Evolutionary conservation across 2,329 filamentous ascomycete species (phyloP).

Genomic region (Epichloe gansuensis): DNA sequence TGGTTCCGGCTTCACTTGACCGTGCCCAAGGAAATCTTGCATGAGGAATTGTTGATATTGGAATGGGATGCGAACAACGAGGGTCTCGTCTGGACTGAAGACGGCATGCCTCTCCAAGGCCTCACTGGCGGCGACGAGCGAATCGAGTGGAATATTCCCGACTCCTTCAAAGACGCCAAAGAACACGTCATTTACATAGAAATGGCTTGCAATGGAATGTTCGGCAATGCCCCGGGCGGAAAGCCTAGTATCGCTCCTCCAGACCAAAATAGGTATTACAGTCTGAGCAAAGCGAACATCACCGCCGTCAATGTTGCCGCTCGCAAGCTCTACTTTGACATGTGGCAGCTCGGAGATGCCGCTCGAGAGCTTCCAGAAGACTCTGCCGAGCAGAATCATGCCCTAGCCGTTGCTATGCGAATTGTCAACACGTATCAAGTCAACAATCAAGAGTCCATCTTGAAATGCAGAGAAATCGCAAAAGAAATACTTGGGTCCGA

Average conservation of each 20-base stretch:
- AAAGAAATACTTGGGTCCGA: constrained; percentile 68
- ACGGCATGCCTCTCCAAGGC: constrained; percentile 84
- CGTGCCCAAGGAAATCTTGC: constrained; percentile 56
- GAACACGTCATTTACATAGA: constrained; percentile 89
- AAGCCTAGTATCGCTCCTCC: constrained; percentile 76
- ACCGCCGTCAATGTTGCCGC: constrained; percentile 81
- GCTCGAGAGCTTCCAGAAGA: constrained; percentile 81
- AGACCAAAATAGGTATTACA: constrained; percentile 69
- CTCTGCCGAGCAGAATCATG: constrained; percentile 80
- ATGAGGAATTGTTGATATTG: constrained; percentile 79
- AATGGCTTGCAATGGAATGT: constrained; percentile 98
- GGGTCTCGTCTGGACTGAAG: constrained; percentile 82
- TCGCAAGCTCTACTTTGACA: constrained; percentile 74
- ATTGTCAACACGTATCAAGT: constrained; percentile 87
- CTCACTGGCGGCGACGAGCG: constrained; percentile 82
- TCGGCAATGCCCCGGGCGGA: constrained; percentile 76
- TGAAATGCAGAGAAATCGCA: constrained; percentile 70
- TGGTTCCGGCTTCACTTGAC: constrained; percentile 84
- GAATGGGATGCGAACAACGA: constrained; percentile 95
- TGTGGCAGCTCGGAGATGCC: constrained; percentile 91
- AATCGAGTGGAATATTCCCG: constrained; percentile 80
- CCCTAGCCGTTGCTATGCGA: constrained; percentile 67
- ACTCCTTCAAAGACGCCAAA: constrained; percentile 69
- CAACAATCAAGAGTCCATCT: constrained; percentile 64
- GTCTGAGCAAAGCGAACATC: constrained; percentile 66